Base-by-base conservation (phyloP, 2,329 filamentous ascomycete species). In the Ophiocordyceps camponoti-leonardi region DNA sequence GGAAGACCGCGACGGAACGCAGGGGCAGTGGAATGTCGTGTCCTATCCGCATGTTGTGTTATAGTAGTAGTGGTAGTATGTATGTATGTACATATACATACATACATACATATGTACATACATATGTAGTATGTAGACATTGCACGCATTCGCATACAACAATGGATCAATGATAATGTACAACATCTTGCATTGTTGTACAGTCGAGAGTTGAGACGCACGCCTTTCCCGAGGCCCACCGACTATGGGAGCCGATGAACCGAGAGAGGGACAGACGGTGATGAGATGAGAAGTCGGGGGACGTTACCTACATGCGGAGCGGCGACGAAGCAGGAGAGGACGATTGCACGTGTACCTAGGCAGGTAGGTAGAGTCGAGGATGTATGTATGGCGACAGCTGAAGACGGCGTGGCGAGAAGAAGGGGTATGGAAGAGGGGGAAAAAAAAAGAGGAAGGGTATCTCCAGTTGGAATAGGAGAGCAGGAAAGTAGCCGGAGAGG, bases 1-100 rank as follows among this genome's bases (percentile, higher is more conserved):
- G 22, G 22, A 23, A 37, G 47, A 45, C 12, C 35, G 43, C 22
- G 43, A 48, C 46, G 51, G 49, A 49, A 48, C 47, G 47, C 44
- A 47, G 49, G 46, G 43, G 43, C 33, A 19, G 37, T 44, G 43
- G 43, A 44, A 44, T 44, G 43, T 43, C 19, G 12, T 28, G 16
- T n/a, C n/a, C 14, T 33, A 33, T 12, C 11, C 22, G 22, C 22
- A 23, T 23, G 22, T 23, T 23, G 22, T 23, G 4, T 23, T n/a
- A n/a, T n/a, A n/a, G n/a, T n/a, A n/a, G n/a, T n/a, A n/a, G n/a
- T n/a, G n/a, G n/a, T n/a, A n/a, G 22, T 23, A 3, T 23, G 22
- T 23, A 23, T 23, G 22, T 23, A 23, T 23, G 22, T 33, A 16
- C 16, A 16, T 33, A 13, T 33, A 12, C 14, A 33, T 33, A 33